A percentile compares a stretch with the other conserved stretches of the same genome.
Conservation (phyloP, 805 yeast genomes). For the Cyberlindnera japonica region DNA sequence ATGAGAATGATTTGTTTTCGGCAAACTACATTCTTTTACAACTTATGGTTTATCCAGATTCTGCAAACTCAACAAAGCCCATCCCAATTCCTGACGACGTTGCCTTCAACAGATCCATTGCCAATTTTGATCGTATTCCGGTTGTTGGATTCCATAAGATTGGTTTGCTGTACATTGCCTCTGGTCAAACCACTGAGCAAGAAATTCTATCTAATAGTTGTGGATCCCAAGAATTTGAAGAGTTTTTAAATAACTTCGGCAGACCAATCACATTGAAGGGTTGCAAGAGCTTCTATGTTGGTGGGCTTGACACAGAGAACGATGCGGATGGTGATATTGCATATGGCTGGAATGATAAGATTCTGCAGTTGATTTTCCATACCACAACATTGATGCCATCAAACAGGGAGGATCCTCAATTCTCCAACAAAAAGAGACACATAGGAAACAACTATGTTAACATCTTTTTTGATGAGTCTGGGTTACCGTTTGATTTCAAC, state of each 20-base stretch:
- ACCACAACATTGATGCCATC: slow-evolving; percentile 81
- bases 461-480: slow-evolving; percentile 76
- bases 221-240: slow-evolving; percentile 63
- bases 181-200: slow-evolving; percentile 56
- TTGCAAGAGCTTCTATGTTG: slow-evolving; percentile 55
- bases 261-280: slow-evolving; percentile 51
- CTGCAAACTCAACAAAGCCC: slow-evolving; percentile 36
- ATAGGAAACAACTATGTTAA: slow-evolving; percentile 84
- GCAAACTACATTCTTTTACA: slow-evolving; percentile 53
- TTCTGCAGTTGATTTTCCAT: slow-evolving; percentile 71
- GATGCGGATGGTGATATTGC: slow-evolving; percentile 77
- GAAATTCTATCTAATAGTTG: slow-evolving; percentile 60
- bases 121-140: slow-evolving; percentile 70
- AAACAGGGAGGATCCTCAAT: slow-evolving; percentile 35
- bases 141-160: slow-evolving; percentile 74
- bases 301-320: slow-evolving; percentile 72
- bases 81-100: slow-evolving; percentile 48
- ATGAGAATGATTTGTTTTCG: slow-evolving; percentile 29
- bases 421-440: slow-evolving; percentile 69
- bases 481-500: slow-evolving; percentile 63
- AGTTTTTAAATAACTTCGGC: slow-evolving; percentile 60
- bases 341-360: slow-evolving; percentile 66
- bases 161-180: slow-evolving; percentile 73
- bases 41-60: slow-evolving; percentile 41
- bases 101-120: slow-evolving; percentile 47